Evolutionary conservation across 106 monocot genomes (phyloP), one percentile per base, ranked within the genome.

Genomic region (Apostasia shenzhenica): DNA sequence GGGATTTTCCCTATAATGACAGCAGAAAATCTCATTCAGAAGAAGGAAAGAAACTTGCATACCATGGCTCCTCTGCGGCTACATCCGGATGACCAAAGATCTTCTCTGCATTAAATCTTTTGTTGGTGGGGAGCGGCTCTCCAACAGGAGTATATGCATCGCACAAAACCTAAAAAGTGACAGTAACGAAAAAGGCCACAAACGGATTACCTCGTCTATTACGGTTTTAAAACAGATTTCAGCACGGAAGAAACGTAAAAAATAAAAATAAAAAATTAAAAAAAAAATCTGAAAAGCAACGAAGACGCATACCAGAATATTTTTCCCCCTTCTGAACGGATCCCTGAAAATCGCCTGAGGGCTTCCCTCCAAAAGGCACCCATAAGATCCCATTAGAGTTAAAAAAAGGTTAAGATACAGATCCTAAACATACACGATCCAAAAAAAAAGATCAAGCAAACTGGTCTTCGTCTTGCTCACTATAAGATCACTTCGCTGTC

Each of bases 401-500:
- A 26, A 26, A 26, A 26, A 26, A 26, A 26, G 26, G 26, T 26
- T 26, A 26, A 26, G 26, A 26, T 26, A 26, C 26, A 26, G 26
- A 26, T 26, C 26, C 26, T 26, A 26, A 26, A 26, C 26, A 26
- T 26, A 26, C 26, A 26, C 26, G 51, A 1, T 14, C 39, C 13
- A 40, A 55, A 55, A 5, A 1, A 6, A 45, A n/a, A 6, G 6
- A 12, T 40, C 11, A 41, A 68, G 2, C 55, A 54, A 7, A 56
- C 2, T 55, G 6, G 5, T 14, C 5, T 14, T 26, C 47, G 4
- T 26, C 6, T 50, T 50, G 6, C 26, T 14, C 39, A 86, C 85
- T 81, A 86, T 64, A 86, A 41, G 61, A 86, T 86, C 37, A 86
- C 81, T 81, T 86, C 85, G 47, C 85, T 86, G 72, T 81, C 85